Evolutionary conservation across 441 rosid species (phyloP), one percentile per base, ranked within the genome.

Genomic region (Pelargonium fulgidum): DNA sequence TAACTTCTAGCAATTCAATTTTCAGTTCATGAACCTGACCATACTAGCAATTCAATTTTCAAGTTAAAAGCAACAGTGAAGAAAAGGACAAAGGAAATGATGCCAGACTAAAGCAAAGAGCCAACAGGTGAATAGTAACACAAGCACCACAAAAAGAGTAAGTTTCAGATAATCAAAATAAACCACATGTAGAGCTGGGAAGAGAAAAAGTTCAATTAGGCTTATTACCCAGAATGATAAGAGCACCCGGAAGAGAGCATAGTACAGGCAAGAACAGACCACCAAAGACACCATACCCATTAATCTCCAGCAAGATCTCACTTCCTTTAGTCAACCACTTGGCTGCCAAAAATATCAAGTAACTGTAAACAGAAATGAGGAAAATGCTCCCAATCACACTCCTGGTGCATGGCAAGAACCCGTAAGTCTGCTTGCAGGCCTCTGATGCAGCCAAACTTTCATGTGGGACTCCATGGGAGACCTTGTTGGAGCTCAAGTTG

Each of bases 281-380:
- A 52, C 59, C 59, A 52, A 52, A 52, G 59, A 52, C 59, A 16
- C 59, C 59, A 52, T 52, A 52, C 19, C 59, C 59, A 52, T 52
- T 52, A 14, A 52, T 52, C 59, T 52, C 59, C 59, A 52, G 59
- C 59, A 52, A 14, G 7, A 52, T 17, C 59, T 52, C 59, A 52
- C 59, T 52, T 14, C 19, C 59, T 17, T n/a, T 14, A 52, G 59
- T 16, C 59, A 52, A n/a, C 59, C 59, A 52, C 59, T 52, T 52
- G 9, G 19, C 17, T 52, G 59, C 59, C 59, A n/a, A n/a, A 14
- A n/a, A 52, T 14, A 52, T 14, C 59, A 52, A n/a, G 59, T 52
- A 52, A 13, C 59, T 17, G 19, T 52, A 52, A 16, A 52, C 59
- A n/a, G 7, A 52, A 5, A n/a, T 52, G 5, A 52, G 19, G 20